Percentiles rank a stretch among this genome's conserved stretches.
Evolutionary conservation across 768 basidiomycete species (phyloP).

Genomic region (Leccinum imitatum): DNA sequence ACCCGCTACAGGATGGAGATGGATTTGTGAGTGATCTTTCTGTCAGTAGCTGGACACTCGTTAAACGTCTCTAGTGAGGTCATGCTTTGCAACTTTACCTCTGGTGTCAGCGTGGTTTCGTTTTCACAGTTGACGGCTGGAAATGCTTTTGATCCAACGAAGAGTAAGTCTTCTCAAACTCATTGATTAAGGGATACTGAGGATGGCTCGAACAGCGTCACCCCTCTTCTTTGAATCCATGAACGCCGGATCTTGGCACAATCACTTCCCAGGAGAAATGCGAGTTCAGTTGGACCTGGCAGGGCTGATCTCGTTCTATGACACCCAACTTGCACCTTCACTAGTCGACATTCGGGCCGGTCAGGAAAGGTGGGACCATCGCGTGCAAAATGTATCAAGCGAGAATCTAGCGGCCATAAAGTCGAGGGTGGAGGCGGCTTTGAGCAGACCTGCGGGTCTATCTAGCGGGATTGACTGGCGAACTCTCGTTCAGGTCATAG

Average conservation of each 20-base stretch:
- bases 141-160: fast-evolving
- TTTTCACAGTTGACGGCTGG: slow-evolving; percentile 12
- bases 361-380: slow-evolving; percentile 33
- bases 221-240: slow-evolving; percentile 3
- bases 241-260: slow-evolving; percentile 32
- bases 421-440: slow-evolving; percentile 8
- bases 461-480: slow-evolving; percentile 37
- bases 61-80: slow-evolving; percentile 29
- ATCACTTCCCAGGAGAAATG: slow-evolving; percentile 36
- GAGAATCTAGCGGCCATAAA: slow-evolving; percentile 18
- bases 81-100: slow-evolving; percentile 35
- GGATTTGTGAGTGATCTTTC: slow-evolving; percentile 29
- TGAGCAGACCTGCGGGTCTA: slow-evolving; percentile 11
- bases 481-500: slow-evolving; percentile 27
- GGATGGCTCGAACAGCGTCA: background rate
- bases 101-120: slow-evolving; percentile 29
- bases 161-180: background rate
- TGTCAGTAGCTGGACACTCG: background rate
- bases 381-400: slow-evolving; percentile 25
- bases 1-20: slow-evolving; percentile 26
- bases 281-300: slow-evolving; percentile 35
- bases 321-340: slow-evolving; percentile 32
- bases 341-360: slow-evolving; percentile 26
- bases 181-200: background rate
- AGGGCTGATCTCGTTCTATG: slow-evolving; percentile 38